Base-by-base conservation (phyloP, 2,329 filamentous ascomycete species). In the Fusarium illudens region DNA sequence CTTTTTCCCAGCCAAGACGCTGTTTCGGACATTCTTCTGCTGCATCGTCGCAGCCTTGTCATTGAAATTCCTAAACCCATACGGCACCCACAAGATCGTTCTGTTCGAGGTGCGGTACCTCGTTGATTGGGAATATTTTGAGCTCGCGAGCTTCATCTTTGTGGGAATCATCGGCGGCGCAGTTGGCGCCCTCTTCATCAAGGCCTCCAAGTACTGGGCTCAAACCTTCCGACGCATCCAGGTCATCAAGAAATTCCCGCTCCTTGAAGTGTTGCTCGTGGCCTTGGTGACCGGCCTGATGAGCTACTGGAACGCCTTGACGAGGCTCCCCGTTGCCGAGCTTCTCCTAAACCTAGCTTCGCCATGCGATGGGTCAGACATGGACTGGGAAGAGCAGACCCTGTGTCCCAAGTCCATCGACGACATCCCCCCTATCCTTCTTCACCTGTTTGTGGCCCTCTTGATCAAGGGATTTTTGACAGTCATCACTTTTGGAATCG, bases 21-120 rank as follows among this genome's bases (percentile, higher is more conserved):
- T 99, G 9, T 99, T 99, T 82, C 86, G 96, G 55, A 98, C 96
- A 0, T 99, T 99, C 79, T 98, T 98, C 80, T 98, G 95, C 82
- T 98, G 95, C 79, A 98, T 98, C 72, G 90, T 92, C 30, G 94
- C 96, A 2, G 94, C 96, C 0, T 80, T 99, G 32, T 95, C 94
- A 1, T 84, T 99, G 71, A 97, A 97, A 75, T 97, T 97, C 70
- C 83, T 98, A 34, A 96, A 99, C 73, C 96, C 96, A 0, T 99
- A 98, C 73, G 95, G 95, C 29, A 98, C 94, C 0, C 90, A 92
- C 76, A 98, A 99, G 80, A 97, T 99, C 67, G 96, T 99, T 71
- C 86, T 98, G 75, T 99, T 99, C 77, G 90, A 98, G 77, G 94
- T 99, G 52, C 89, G 94, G 11, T 99, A 98, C 76, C 78, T 92